A percentile compares a stretch with the other conserved stretches of the same genome.
Evolutionary conservation across 306 rosid genomes (phyloP).

Genomic region (Oxytropis ochrocephala): DNA sequence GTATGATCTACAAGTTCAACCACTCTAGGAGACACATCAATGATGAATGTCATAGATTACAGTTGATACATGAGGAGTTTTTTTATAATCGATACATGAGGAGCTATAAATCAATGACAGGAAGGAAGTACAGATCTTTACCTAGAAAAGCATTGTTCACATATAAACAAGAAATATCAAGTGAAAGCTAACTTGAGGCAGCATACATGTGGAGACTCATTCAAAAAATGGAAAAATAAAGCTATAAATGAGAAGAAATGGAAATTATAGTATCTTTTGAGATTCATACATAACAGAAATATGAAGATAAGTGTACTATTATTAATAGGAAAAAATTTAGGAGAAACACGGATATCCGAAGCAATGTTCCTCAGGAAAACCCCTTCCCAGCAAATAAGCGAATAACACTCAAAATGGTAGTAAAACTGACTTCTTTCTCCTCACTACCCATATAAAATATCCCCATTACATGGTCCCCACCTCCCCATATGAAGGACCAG

Average conservation of each 20-base stretch:
- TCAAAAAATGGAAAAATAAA: not conserved
- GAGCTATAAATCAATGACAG: not conserved
- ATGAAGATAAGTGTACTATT: not conserved
- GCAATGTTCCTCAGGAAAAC: not conserved
- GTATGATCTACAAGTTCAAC: not conserved
- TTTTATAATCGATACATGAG: not conserved
- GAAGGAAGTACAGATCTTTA: not conserved
- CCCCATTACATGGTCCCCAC: not conserved
- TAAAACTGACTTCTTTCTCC: too few relatives aligned
- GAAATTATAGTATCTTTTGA: not conserved
- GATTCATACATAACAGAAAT: not conserved
- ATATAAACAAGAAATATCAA: not conserved
- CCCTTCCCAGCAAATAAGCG: too few relatives aligned
- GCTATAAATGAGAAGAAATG: not conserved
- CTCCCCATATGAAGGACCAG: not conserved
- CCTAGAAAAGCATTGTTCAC: not conserved
- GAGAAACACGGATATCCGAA: not conserved
- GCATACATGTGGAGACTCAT: not conserved
- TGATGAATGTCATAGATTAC: not conserved
- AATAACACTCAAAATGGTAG: too few relatives aligned
- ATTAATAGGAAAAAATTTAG: not conserved
- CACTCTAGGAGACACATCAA: not conserved
- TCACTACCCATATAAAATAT: too few relatives aligned
- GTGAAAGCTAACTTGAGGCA: not conserved
- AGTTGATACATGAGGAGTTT: not conserved